These are phyloP conservation scores for Scutellaria minor DNA, from an alignment of 257 asterid species.

Conservation along the genomic window DNA sequence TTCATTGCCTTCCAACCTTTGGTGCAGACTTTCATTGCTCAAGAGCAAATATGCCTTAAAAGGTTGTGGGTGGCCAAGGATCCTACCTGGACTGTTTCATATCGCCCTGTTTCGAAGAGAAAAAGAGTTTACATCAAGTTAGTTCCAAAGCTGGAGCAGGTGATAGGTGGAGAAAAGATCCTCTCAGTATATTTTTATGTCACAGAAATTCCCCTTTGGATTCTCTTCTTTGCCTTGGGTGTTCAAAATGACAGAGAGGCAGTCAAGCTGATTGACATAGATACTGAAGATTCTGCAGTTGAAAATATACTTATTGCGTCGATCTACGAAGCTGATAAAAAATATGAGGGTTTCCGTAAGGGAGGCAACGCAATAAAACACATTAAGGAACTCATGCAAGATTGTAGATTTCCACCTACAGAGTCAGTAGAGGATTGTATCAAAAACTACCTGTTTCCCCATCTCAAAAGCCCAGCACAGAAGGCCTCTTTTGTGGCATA, in stretches of 20 bases:
- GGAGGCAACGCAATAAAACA: slow-evolving; percentile 49
- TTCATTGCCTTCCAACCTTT: slow-evolving; percentile 33
- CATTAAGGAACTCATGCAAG: slow-evolving; percentile 52
- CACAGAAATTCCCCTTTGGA: slow-evolving; percentile 81
- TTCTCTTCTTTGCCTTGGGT: slow-evolving; percentile 84
- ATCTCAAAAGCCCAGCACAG: slow-evolving; percentile 56
- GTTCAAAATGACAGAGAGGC: slow-evolving; percentile 71
- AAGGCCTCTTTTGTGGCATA: slow-evolving; percentile 85
- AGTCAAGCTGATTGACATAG: slow-evolving; percentile 65
- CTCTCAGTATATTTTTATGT: slow-evolving; percentile 66
- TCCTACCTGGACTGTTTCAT: slow-evolving; percentile 70
- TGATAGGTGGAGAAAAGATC: slow-evolving; percentile 61
- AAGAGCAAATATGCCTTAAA: slow-evolving; percentile 80
- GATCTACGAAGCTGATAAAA: slow-evolving; percentile 72
- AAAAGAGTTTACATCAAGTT: slow-evolving; percentile 68
- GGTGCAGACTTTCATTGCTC: slow-evolving; percentile 91
- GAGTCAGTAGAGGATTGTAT: slow-evolving; percentile 80
- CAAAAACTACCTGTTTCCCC: slow-evolving; percentile 62
- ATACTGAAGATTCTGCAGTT: slow-evolving; percentile 49
- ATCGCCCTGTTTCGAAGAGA: slow-evolving; percentile 59
- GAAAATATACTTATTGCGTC: slow-evolving; percentile 69
- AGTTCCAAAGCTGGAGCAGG: slow-evolving; percentile 56
- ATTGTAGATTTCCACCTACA: slow-evolving; percentile 66
- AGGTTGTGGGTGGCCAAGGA: slow-evolving; percentile 75
- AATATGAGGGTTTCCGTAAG: slow-evolving; percentile 63